A percentile compares a stretch with the other conserved stretches of the same genome.
Evolutionary conservation across 139 green algal species (phyloP).

Genomic region (Trebouxia sp.): DNA sequence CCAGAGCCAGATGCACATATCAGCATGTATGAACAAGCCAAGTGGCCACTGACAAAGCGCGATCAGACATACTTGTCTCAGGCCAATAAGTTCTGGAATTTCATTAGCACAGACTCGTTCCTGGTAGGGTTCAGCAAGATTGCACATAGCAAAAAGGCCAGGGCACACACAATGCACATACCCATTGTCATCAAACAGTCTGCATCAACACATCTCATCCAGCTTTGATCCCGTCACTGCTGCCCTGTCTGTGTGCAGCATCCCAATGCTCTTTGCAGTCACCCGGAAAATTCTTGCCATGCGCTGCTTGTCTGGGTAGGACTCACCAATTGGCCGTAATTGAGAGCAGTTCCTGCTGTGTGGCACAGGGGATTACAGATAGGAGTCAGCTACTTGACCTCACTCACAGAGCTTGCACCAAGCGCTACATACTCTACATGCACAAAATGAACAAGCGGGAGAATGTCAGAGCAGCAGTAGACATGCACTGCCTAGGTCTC

Average conservation of each 20-base stretch:
- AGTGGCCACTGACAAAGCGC: constrained; percentile 17
- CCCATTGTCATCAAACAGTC: no score
- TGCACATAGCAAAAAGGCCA: background rate
- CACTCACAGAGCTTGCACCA: constrained; percentile 3
- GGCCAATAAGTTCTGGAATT: constrained; percentile 12
- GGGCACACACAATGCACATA: no score
- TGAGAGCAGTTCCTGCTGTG: no score
- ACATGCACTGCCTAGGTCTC: constrained; percentile 4
- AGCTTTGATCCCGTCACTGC: no score
- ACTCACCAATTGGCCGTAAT: no score
- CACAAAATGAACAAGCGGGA: constrained; percentile 20
- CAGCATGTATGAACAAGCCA: constrained; percentile 19
- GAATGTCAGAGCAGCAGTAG: background rate
- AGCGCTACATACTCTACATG: constrained; percentile 10
- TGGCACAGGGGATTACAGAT: background rate
- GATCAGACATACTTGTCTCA: constrained; percentile 4
- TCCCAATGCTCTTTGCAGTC: background rate
- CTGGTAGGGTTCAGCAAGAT: background rate
- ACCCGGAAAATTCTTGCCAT: background rate
- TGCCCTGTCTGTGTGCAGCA: background rate
- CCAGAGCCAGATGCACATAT: constrained; percentile 3
- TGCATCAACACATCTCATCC: no score
- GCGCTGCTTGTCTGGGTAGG: no score
- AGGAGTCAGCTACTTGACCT: constrained; percentile 7
- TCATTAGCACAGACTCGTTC: constrained; percentile 5